Conservation (phyloP, 768 basidiomycete genomes). For the Ramaria sp. region DNA sequence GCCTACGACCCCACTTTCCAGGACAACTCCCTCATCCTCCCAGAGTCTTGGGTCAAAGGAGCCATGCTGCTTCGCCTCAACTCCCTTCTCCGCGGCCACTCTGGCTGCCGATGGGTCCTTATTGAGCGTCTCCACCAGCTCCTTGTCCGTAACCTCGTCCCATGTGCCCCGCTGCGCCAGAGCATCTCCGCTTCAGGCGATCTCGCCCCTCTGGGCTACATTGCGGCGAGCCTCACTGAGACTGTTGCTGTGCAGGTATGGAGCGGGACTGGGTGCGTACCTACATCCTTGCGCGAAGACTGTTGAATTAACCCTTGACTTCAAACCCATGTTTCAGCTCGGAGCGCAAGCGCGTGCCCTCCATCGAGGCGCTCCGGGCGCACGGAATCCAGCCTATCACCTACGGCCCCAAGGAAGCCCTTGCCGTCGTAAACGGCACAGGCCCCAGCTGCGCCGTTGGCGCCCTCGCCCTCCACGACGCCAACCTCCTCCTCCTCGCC, state of each 20-base stretch:
- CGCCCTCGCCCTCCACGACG: constrained; percentile 16
- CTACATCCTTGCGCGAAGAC: not conserved
- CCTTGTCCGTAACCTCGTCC: constrained; percentile 16
- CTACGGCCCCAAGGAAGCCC: constrained; percentile 18
- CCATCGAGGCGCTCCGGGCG: constrained; percentile 13
- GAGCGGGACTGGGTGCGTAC: constrained; percentile 9
- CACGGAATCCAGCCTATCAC: constrained; percentile 14
- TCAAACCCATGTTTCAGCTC: constrained; percentile 1
- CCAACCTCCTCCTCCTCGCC: constrained; percentile 13
- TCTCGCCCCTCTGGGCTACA: constrained; percentile 18
- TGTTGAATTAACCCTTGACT: not conserved
- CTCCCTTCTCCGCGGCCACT: constrained; percentile 18
- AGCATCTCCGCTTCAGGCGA: constrained; percentile 20
- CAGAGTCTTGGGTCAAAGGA: constrained; percentile 9
- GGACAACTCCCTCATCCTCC: not conserved
- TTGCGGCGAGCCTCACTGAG: constrained; percentile 17
- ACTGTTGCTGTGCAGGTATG: constrained; percentile 17
- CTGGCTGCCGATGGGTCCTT: constrained; percentile 16
- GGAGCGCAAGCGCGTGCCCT: constrained; percentile 2
- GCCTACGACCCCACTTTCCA: not conserved
- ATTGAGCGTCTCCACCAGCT: constrained; percentile 16
- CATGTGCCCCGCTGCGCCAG: constrained; percentile 18
- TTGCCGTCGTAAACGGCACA: constrained; percentile 19
- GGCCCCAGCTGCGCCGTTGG: constrained; percentile 14
- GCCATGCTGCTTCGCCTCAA: constrained; percentile 20